phyloP scores from a whole-genome alignment of 2,329 filamentous ascomycete genomes.

The Ophioceras dolichostomum region DNA sequence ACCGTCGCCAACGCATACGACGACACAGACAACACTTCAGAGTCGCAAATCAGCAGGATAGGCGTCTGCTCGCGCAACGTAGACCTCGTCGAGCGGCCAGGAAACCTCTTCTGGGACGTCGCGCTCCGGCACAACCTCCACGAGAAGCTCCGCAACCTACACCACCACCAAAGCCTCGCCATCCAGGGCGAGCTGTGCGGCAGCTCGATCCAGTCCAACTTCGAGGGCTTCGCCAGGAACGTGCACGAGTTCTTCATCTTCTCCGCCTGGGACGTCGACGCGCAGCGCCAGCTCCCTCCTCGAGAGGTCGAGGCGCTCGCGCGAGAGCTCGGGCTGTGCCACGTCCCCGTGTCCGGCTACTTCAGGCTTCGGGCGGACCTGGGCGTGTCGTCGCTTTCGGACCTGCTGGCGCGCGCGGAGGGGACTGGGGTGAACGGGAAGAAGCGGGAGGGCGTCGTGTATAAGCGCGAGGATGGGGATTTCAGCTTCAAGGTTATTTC shows the following conservation, averaged over 20 bases:
- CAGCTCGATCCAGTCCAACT: constrained; percentile 13
- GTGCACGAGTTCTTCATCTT: constrained; percentile 11
- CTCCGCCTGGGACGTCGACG: constrained; percentile 10
- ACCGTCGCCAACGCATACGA: too few relatives aligned
- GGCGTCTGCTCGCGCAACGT: constrained; percentile 17
- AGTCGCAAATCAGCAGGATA: too few relatives aligned
- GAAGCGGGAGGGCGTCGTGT: not conserved
- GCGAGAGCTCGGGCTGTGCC: not conserved
- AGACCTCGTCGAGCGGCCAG: constrained; percentile 10
- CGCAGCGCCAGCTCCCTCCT: constrained; percentile 3
- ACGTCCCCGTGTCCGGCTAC: too few relatives aligned
- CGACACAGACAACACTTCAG: too few relatives aligned
- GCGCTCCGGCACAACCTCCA: constrained; percentile 10
- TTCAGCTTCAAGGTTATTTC: not conserved
- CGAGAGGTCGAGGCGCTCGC: not conserved
- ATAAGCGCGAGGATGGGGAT: not conserved
- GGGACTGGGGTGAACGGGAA: not conserved
- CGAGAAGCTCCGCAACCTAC: constrained; percentile 11
- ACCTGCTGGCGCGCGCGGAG: not conserved
- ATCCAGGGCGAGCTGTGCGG: constrained; percentile 21
- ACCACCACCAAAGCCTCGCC: constrained; percentile 12
- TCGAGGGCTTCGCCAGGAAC: constrained; percentile 11
- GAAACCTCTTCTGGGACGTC: constrained; percentile 12
- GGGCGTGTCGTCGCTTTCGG: too few relatives aligned
- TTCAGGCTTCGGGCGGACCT: too few relatives aligned